Base-by-base conservation (phyloP, 495 filamentous ascomycete species). In the Aeminium ludgeri region DNA sequence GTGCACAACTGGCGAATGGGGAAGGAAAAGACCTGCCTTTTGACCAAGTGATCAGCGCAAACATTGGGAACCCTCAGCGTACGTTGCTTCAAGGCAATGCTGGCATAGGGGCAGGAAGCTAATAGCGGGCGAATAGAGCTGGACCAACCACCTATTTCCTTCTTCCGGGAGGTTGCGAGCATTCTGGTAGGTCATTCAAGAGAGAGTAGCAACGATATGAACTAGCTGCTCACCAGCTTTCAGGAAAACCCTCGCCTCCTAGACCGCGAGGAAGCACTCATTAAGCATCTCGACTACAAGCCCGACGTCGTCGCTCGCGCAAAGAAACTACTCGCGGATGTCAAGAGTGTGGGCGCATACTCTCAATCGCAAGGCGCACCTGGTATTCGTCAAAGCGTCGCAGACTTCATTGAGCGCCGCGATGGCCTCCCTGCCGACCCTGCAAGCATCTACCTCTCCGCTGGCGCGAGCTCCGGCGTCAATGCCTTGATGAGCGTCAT, bases 111-210 rank as follows among this genome's bases (percentile, higher is more conserved):
- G 23, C 3, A 25, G 23, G 23, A 25, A 3, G 23, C 23, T 25
- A 25, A 25, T 8, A 25, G 23, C 23, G 3, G 3, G 23, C 23
- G 23, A 25, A 25, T 8, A 25, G 23, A 96, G 63, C 77, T 97
- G 41, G 89, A 91, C 63, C 89, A 97, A 68, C 89, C 94, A 68
- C 89, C 89, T 50, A 85, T 97, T 55, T 96, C 87, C 49, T 97
- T 92, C 70, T 92, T 97, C 77, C 78, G 89, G 41, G 91, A 97
- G 64, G 91, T 96, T 10, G 69, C 92, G 55, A 94, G 85, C 66
- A 61, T 97, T 36, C 66, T 97, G 40, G 23, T 25, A 25, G 23
- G 23, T 25, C 23, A n/a, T n/a, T n/a, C n/a, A n/a, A 4, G 23
- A 25, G 23, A 3, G 23, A 25, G n/a, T 25, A 25, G 4, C 4